phyloP scores from a whole-genome alignment of 257 asterid genomes.

The Fraxinus pennsylvanica region DNA sequence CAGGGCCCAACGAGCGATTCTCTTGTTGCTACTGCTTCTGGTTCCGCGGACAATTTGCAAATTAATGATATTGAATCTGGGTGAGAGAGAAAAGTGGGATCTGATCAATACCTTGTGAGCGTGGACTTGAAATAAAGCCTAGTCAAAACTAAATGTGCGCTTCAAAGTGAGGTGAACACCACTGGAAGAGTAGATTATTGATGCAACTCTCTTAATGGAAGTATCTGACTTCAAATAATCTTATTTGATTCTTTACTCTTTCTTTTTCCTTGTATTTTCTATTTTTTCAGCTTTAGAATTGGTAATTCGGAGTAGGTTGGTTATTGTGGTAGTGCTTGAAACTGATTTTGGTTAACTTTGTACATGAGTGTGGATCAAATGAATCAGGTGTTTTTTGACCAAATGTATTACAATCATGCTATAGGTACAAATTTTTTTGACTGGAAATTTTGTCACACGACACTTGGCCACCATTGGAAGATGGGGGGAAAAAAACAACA shows the following conservation, averaged over 20 bases:
- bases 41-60: slow-evolving; percentile 37
- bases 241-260: slow-evolving; percentile 13
- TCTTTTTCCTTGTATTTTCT: slow-evolving; percentile 16
- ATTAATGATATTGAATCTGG: slow-evolving; percentile 30
- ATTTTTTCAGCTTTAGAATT: slow-evolving; percentile 27
- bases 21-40: slow-evolving; percentile 40
- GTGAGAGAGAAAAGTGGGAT: slow-evolving; percentile 45
- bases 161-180: background rate
- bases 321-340: slow-evolving; percentile 27
- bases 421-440: too few relatives aligned
- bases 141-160: slow-evolving; percentile 37
- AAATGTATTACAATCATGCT: background rate
- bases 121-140: slow-evolving; percentile 76
- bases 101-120: slow-evolving; percentile 62
- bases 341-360: slow-evolving; percentile 30
- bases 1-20: slow-evolving; percentile 46
- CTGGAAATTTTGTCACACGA: too few relatives aligned
- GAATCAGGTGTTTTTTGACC: background rate
- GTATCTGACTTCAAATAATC: slow-evolving; percentile 27
- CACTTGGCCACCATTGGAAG: too few relatives aligned
- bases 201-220: slow-evolving; percentile 21
- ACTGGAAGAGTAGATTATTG: slow-evolving; percentile 15
- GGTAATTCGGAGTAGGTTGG: slow-evolving; percentile 30
- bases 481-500: too few relatives aligned
- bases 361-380: slow-evolving; percentile 30